Base-by-base conservation (phyloP, 148 eudicot genomes). In the Mesembryanthemum crystallinum region DNA sequence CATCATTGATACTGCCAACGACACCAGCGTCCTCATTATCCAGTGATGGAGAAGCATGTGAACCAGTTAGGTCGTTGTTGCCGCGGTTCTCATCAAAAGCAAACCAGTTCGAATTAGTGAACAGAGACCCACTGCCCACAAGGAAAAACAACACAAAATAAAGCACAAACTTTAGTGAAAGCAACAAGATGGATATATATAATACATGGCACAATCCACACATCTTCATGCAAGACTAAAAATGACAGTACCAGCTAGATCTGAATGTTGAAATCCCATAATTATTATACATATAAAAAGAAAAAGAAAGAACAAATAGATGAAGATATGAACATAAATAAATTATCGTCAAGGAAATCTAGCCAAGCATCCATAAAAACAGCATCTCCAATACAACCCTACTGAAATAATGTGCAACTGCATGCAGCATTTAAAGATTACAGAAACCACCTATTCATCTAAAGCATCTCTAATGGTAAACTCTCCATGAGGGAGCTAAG, bases 61-160 rank as follows among this genome's bases (percentile, higher is more conserved):
- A 71, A 24, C 65, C 88, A 68, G 83, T 79, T 62, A 78, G 42
- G 8, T 61, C 75, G 59, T 90, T 78, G 69, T 62, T 72, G 58
- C 42, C 78, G 51, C 78, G 83, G 32, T 87, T 85, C 8, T 92
- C 93, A 82, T 87, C 96, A 64, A 92, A 90, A 67, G 96, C 97
- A 77, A 95, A 90, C 97, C 97, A 95, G 82, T 92, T 86, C 73
- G 97, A 89, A 82, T 90, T 89, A 32, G 91, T 90, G 73, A 94
- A 89, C 51, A 92, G 85, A 27, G 97, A 90, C 32, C 91, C 90
- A 61, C 97, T 92, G 89, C 23, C 37, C 67, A 55, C 21, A 62
- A 21, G 3, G 42, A 73, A 35, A 24, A 73, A 78, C 68, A 14
- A 57, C 20, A 20, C 69, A 10, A 21, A n/a, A n/a, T n/a, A n/a